Percentiles rank a stretch among this genome's conserved stretches.
phyloP scores from a whole-genome alignment of 2,329 filamentous ascomycete genomes.

The Cordyceps pruinosa region DNA sequence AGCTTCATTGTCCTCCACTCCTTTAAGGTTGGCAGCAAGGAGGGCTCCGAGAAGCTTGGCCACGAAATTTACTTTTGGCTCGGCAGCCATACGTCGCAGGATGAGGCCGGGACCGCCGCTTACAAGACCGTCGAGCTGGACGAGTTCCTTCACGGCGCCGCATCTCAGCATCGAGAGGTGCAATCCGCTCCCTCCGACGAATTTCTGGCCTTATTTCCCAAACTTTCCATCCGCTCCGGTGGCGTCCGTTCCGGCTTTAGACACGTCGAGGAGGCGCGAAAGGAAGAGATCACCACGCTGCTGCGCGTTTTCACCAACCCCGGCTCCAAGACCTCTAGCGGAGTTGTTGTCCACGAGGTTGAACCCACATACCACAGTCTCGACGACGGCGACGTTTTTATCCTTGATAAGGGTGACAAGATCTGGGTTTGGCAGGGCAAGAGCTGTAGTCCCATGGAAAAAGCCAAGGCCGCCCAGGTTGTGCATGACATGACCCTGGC shows the following conservation, averaged over 20 bases:
- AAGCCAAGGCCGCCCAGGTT: slow-evolving; percentile 59
- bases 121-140: slow-evolving; percentile 68
- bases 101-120: slow-evolving; percentile 61
- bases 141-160: slow-evolving; percentile 55
- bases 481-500: slow-evolving; percentile 58
- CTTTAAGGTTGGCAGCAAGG: slow-evolving; percentile 42
- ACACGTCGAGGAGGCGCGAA: slow-evolving; percentile 47
- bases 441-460: slow-evolving; percentile 61
- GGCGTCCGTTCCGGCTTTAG: slow-evolving; percentile 57
- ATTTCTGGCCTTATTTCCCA: slow-evolving; percentile 55
- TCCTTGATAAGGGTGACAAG: slow-evolving; percentile 55
- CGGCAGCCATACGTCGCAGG: slow-evolving; percentile 57
- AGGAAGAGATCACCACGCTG: slow-evolving; percentile 41
- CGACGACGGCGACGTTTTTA: slow-evolving; percentile 59
- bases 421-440: slow-evolving; percentile 66
- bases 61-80: slow-evolving; percentile 69
- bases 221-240: slow-evolving; percentile 51
- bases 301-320: slow-evolving; percentile 59
- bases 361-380: slow-evolving; percentile 54
- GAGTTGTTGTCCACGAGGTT: slow-evolving; percentile 58
- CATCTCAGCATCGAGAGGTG: slow-evolving; percentile 59
- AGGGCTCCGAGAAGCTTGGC: slow-evolving; percentile 38
- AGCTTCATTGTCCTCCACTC: slow-evolving; percentile 61
- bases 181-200: slow-evolving; percentile 52
- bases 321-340: slow-evolving; percentile 31